Percentiles rank a stretch among this genome's conserved stretches.
These are phyloP conservation scores for Apiospora sp. DNA, from an alignment of 2,329 filamentous ascomycete genomes.

Conservation along the genomic window DNA sequence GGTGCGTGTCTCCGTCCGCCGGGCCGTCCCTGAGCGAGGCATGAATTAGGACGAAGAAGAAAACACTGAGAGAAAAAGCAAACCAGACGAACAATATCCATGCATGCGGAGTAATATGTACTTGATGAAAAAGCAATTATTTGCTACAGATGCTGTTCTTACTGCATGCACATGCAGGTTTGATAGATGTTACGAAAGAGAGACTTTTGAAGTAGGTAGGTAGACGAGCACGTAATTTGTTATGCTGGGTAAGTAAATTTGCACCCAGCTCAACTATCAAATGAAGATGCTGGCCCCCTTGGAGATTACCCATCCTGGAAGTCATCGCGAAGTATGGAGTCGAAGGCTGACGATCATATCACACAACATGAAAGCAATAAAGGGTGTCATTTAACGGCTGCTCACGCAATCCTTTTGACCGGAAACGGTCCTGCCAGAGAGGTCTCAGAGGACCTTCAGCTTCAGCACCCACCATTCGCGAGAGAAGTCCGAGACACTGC, in stretches of 20 bases:
- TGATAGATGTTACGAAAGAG: background rate
- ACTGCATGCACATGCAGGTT: conserved; percentile 17
- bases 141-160: background rate
- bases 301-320: background rate
- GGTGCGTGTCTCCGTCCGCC: background rate
- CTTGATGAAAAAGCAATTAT: background rate
- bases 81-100: background rate
- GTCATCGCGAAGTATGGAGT: background rate
- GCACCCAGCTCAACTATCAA: background rate
- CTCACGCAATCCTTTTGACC: background rate
- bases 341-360: background rate
- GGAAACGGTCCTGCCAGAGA: background rate
- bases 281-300: background rate
- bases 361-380: background rate
- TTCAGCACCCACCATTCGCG: background rate
- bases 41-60: background rate
- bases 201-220: background rate
- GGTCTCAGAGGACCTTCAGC: background rate
- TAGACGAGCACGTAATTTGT: background rate
- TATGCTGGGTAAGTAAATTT: too few relatives aligned
- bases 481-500: background rate
- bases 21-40: background rate
- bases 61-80: background rate
- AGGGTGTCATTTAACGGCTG: background rate
- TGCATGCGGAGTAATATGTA: background rate